These are phyloP conservation scores for Niveomyces coronatus DNA, from an alignment of 2,329 filamentous ascomycete genomes.

Conservation along the genomic window DNA sequence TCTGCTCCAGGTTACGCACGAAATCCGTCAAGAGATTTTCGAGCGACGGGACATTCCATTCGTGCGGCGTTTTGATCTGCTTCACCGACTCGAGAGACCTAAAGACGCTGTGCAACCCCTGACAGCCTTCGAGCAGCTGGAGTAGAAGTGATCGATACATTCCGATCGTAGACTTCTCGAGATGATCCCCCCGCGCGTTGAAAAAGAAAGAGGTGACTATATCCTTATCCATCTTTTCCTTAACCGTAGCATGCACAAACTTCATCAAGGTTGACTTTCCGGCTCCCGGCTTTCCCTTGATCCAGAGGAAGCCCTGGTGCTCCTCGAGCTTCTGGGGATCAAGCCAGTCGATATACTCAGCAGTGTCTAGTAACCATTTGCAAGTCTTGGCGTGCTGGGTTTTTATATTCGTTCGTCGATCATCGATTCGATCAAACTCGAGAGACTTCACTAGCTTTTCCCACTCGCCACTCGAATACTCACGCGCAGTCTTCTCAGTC, in stretches of 20 bases:
- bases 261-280: constrained; percentile 39
- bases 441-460: neutral
- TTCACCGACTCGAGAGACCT: neutral
- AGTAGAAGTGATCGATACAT: constrained; percentile 38
- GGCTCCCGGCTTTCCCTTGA: constrained; percentile 32
- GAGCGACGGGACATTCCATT: neutral
- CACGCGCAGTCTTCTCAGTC: too few species aligned
- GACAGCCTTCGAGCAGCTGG: constrained; percentile 28
- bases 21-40: neutral
- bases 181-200: constrained; percentile 30
- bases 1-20: neutral
- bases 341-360: constrained; percentile 4
- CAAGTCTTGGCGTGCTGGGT: neutral
- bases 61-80: neutral
- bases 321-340: neutral
- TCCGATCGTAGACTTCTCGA: constrained; percentile 34
- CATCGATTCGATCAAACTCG: neutral
- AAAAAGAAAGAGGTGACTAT: constrained; percentile 36
- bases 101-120: constrained; percentile 10
- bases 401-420: neutral
- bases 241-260: constrained; percentile 15
- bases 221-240: constrained; percentile 11
- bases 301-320: constrained; percentile 19
- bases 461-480: too few species aligned
- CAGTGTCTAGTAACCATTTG: neutral